phyloP scores from a whole-genome alignment of 1,284 basidiomycete genomes.

The Leccinum griseonigrum region DNA sequence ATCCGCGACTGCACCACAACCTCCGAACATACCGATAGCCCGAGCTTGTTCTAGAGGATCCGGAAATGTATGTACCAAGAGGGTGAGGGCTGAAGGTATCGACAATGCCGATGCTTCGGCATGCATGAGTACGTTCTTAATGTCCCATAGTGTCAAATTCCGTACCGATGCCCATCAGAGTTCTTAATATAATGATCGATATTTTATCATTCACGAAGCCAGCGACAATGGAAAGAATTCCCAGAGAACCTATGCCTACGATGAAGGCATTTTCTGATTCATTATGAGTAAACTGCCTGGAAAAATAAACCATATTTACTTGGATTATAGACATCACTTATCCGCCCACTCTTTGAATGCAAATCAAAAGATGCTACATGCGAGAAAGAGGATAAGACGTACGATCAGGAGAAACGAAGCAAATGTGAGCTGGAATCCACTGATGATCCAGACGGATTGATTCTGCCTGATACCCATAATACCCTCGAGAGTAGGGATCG shows the following conservation, averaged over 20 bases:
- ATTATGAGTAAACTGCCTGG: not conserved
- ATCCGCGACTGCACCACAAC: slow-evolving; percentile 44
- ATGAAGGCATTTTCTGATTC: slow-evolving; percentile 26
- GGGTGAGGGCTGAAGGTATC: slow-evolving; percentile 47
- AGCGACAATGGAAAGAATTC: slow-evolving; percentile 37
- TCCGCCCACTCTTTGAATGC: slow-evolving; percentile 28
- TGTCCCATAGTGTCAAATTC: not conserved
- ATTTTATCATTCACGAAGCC: slow-evolving; percentile 45
- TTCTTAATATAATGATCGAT: slow-evolving; percentile 19
- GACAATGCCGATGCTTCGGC: slow-evolving; percentile 40
- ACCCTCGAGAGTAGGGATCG: slow-evolving; percentile 33
- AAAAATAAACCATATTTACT: slow-evolving; percentile 16
- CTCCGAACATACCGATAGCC: slow-evolving; percentile 45
- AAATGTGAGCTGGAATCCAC: slow-evolving; percentile 44
- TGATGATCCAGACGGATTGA: slow-evolving; percentile 36
- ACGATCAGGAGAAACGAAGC: slow-evolving; percentile 42
- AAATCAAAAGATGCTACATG: slow-evolving; percentile 11
- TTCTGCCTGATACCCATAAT: slow-evolving; percentile 60
- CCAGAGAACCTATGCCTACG: slow-evolving; percentile 35
- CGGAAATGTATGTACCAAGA: slow-evolving; percentile 46
- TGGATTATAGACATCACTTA: slow-evolving; percentile 32
- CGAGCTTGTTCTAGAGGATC: slow-evolving; percentile 44
- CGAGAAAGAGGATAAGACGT: slow-evolving; percentile 23
- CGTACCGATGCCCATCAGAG: slow-evolving; percentile 26
- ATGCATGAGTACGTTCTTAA: slow-evolving; percentile 4